Percentiles rank a stretch among this genome's conserved stretches.
phyloP scores from a whole-genome alignment of 768 basidiomycete species.

The Trametes gibbosa region DNA sequence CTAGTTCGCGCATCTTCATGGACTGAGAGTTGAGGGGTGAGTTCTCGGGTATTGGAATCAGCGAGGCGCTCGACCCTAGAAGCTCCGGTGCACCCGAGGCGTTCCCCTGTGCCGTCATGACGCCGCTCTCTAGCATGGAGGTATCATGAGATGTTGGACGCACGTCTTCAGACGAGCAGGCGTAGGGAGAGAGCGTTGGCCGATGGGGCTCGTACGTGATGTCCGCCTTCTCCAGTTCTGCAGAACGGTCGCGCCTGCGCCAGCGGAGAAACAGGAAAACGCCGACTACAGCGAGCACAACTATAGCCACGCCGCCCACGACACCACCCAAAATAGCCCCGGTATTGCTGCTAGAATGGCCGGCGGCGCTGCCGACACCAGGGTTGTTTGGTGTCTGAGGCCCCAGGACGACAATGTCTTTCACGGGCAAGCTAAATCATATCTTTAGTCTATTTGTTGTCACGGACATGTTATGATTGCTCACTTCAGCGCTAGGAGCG shows the following conservation, averaged over 20 bases:
- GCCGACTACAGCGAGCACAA: background rate
- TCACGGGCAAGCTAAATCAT: background rate
- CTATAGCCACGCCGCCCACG: slow-evolving; percentile 1
- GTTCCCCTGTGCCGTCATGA: background rate
- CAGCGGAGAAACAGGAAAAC: background rate
- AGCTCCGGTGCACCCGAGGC: background rate
- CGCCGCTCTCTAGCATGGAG: background rate
- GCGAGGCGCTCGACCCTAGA: background rate
- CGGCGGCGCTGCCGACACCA: background rate
- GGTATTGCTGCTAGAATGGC: background rate
- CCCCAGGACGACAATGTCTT: slow-evolving; percentile 1
- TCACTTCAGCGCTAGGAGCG: slow-evolving; percentile 14
- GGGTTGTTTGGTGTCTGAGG: too few relatives aligned
- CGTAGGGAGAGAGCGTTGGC: slow-evolving; percentile 6
- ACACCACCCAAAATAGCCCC: slow-evolving; percentile 16
- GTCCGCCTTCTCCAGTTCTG: slow-evolving; percentile 4
- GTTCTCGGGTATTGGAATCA: background rate
- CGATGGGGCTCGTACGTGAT: background rate
- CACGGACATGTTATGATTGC: background rate
- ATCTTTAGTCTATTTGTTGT: background rate
- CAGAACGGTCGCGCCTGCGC: background rate
- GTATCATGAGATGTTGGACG: background rate
- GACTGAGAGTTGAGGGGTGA: background rate
- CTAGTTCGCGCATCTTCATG: slow-evolving; percentile 4
- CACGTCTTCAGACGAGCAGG: background rate